These are phyloP conservation scores for Venturiaceae sp. DNA, from an alignment of 2,329 filamentous ascomycete genomes.

Conservation along the genomic window DNA sequence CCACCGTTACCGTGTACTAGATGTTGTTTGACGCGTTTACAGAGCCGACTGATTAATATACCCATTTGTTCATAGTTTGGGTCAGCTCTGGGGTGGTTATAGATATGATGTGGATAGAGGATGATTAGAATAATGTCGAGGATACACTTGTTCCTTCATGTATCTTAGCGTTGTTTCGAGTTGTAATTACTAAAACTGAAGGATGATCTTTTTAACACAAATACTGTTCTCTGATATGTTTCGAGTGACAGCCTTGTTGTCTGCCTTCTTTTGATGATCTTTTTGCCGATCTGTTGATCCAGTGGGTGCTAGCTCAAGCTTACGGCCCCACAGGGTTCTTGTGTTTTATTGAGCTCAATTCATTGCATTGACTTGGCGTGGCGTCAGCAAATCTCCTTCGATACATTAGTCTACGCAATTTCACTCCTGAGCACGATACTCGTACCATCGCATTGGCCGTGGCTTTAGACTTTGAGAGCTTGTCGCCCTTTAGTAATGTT, in stretches of 20 bases:
- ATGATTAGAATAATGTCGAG: background rate
- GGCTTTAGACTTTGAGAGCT: too few relatives aligned
- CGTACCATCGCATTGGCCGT: too few relatives aligned
- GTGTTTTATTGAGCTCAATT: too few relatives aligned
- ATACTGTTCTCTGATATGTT: background rate
- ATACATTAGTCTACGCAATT: too few relatives aligned
- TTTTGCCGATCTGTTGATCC: too few relatives aligned
- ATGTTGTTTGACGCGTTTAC: too few relatives aligned
- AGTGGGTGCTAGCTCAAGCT: too few relatives aligned
- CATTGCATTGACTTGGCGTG: too few relatives aligned
- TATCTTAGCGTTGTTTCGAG: background rate
- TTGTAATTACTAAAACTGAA: background rate
- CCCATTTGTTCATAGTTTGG: background rate
- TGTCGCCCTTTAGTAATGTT: too few relatives aligned
- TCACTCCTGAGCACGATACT: too few relatives aligned
- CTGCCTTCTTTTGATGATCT: background rate
- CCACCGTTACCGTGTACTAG: background rate
- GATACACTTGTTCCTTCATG: background rate
- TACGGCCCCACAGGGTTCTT: background rate
- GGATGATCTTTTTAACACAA: background rate
- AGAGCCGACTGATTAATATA: background rate
- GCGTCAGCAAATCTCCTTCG: too few relatives aligned
- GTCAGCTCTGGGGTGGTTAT: background rate
- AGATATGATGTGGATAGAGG: background rate
- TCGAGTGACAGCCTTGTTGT: background rate